These are phyloP conservation scores for Cinnamomum chago DNA, from an alignment of 164 flowering plant species.

Conservation along the genomic window DNA sequence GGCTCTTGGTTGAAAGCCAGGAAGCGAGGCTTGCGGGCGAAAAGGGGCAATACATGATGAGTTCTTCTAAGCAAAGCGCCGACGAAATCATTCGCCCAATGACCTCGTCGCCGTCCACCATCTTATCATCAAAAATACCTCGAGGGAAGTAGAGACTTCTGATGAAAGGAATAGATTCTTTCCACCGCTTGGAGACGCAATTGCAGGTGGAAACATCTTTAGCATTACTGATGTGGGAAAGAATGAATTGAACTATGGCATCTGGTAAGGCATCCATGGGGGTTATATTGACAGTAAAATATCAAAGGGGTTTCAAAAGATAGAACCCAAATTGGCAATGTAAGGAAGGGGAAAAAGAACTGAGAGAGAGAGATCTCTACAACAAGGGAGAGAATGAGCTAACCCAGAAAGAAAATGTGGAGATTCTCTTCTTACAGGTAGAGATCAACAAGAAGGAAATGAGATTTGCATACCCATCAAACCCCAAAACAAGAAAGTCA, in stretches of 20 bases:
- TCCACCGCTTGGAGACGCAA: slow-evolving; percentile 78
- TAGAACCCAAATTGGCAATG: neutral
- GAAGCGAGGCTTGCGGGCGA: slow-evolving; percentile 50
- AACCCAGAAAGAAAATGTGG: neutral
- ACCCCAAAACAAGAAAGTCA: no score
- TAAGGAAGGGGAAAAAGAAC: neutral
- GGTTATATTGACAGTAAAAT: neutral
- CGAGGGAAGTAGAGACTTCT: slow-evolving; percentile 68
- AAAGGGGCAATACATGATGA: slow-evolving; percentile 75
- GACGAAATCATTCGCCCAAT: slow-evolving; percentile 45
- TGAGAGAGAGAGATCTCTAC: neutral
- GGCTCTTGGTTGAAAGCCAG: slow-evolving; percentile 41
- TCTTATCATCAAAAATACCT: slow-evolving; percentile 46
- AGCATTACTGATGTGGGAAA: slow-evolving; percentile 55
- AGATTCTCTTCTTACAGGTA: neutral
- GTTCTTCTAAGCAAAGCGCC: slow-evolving; percentile 41
- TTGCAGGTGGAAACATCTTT: slow-evolving; percentile 62
- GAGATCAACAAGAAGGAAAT: neutral
- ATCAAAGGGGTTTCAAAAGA: neutral
- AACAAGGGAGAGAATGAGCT: neutral
- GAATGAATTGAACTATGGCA: slow-evolving; percentile 60
- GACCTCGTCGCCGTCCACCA: slow-evolving; percentile 31
- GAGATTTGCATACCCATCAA: neutral
- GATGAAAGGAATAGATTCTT: slow-evolving; percentile 51
- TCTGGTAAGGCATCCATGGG: slow-evolving; percentile 72